Conservation (phyloP, 202 grass and related monocot species). For the Bolboschoenoplectus hybrid region DNA sequence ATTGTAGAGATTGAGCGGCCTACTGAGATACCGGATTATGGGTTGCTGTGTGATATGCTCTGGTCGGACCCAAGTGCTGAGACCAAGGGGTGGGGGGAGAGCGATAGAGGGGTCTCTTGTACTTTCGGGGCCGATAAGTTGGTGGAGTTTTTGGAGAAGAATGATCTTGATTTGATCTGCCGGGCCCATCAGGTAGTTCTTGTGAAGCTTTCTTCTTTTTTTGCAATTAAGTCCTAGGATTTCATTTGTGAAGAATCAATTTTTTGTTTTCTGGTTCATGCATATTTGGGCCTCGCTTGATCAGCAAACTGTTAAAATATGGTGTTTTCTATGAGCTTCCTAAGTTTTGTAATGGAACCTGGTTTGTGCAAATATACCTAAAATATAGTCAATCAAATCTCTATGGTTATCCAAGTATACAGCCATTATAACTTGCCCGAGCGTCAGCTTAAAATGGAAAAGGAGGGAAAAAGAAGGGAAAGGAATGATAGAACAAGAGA, state of each 20-base stretch:
- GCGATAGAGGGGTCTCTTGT: conserved; percentile 79
- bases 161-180: conserved; percentile 86
- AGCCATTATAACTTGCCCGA: neutral
- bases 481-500: conserved; percentile 10
- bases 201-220: neutral
- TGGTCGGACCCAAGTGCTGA: conserved; percentile 87
- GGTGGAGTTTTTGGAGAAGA: conserved; percentile 86
- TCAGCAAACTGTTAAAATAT: conserved; percentile 20
- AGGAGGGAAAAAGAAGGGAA: neutral
- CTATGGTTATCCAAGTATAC: neutral
- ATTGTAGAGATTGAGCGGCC: conserved; percentile 77
- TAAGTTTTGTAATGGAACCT: neutral
- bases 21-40: conserved; percentile 79
- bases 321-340: neutral
- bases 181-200: conserved; percentile 68
- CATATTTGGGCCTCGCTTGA: conserved; percentile 4
- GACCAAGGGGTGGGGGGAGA: conserved; percentile 69
- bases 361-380: conserved; percentile 15
- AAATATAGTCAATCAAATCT: neutral
- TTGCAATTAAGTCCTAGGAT: neutral
- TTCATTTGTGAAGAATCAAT: neutral
- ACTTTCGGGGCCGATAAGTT: conserved; percentile 88
- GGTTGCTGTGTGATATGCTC: conserved; percentile 83
- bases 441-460: neutral
- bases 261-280: conserved; percentile 33